These are phyloP conservation scores for Fusarium sp. DNA, from an alignment of 2,329 filamentous ascomycete genomes.

Conservation along the genomic window DNA sequence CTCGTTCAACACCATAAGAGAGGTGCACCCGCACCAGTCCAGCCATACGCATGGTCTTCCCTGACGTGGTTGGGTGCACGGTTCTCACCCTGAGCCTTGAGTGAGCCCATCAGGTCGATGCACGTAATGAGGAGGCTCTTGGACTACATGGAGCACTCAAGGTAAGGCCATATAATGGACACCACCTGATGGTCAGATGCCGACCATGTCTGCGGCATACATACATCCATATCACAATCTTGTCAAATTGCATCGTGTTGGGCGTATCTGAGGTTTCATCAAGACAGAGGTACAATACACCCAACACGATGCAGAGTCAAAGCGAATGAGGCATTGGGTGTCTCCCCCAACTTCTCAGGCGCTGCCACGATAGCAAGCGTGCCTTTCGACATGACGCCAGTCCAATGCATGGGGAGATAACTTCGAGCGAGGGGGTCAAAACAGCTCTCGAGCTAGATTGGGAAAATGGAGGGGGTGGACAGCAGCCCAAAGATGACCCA, in stretches of 20 bases:
- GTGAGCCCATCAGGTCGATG: slow-evolving; percentile 48
- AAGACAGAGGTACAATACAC: slow-evolving; percentile 35
- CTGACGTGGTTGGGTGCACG: slow-evolving; percentile 49
- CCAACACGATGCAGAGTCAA: slow-evolving; percentile 25
- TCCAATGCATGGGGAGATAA: slow-evolving; percentile 42
- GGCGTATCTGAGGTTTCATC: slow-evolving; percentile 28
- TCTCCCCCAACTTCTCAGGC: slow-evolving; percentile 49
- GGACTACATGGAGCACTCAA: not conserved
- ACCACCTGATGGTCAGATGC: slow-evolving; percentile 46
- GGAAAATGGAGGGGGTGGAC: slow-evolving; percentile 32
- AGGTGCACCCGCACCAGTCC: slow-evolving; percentile 46
- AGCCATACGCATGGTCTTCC: slow-evolving; percentile 48
- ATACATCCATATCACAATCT: slow-evolving; percentile 8
- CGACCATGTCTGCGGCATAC: slow-evolving; percentile 33
- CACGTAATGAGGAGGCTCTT: slow-evolving; percentile 46
- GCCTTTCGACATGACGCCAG: slow-evolving; percentile 47
- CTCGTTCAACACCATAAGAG: slow-evolving; percentile 48
- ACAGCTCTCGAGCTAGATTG: too few species aligned
- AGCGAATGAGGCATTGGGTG: slow-evolving; percentile 31
- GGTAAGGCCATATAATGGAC: slow-evolving; percentile 13
- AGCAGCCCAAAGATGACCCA: slow-evolving; percentile 45
- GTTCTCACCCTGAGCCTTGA: slow-evolving; percentile 39
- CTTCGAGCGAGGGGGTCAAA: not conserved
- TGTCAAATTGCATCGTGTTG: too few species aligned
- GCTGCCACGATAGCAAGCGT: slow-evolving; percentile 57